Conservation (phyloP, 106 monocot species). For the Dioscorea dumetorum region DNA sequence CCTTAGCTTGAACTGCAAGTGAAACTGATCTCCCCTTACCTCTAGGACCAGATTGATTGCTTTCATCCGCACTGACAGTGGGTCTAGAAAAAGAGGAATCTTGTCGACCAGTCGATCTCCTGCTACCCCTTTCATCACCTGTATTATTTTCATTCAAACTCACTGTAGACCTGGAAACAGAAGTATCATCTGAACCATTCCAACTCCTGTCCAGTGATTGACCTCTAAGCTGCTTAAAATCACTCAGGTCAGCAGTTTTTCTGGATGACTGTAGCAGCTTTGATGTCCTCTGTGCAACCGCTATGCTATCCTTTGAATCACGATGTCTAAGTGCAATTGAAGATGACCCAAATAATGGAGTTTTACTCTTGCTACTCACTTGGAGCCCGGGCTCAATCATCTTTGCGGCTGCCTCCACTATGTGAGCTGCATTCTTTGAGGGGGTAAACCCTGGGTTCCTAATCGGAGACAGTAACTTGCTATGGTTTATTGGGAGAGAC, state of each 20-base stretch:
- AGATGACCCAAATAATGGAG: conserved; percentile 15
- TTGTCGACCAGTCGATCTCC: conserved; percentile 36
- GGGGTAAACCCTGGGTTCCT: conserved; percentile 48
- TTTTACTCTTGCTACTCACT: conserved; percentile 6
- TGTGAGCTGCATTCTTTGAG: conserved; percentile 59
- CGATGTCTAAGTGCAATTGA: conserved; percentile 23
- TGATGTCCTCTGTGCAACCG: conserved; percentile 22
- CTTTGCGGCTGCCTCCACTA: conserved; percentile 85
- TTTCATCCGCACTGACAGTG: conserved; percentile 11
- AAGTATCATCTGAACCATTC: conserved; percentile 23
- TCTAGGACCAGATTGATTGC: conserved; percentile 19
- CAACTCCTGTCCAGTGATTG: conserved; percentile 35
- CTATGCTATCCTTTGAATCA: conserved; percentile 27
- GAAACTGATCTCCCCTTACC: conserved; percentile 37
- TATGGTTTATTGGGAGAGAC: conserved; percentile 36
- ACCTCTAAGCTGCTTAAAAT: conserved; percentile 19
- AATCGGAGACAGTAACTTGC: conserved; percentile 72
- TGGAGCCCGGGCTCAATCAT: conserved; percentile 50
- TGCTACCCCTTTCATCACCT: conserved; percentile 26
- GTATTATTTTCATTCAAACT: conserved; percentile 11
- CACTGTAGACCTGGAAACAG: conserved; percentile 5
- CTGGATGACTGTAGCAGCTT: conserved; percentile 26
- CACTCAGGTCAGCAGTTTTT: conserved; percentile 25
- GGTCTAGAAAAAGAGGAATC: background rate
- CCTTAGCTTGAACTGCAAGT: conserved; percentile 49